Percentiles rank a stretch among this genome's conserved stretches.
Conservation (phyloP, 2,329 filamentous ascomycete genomes). For the Lecanicillium sp. region DNA sequence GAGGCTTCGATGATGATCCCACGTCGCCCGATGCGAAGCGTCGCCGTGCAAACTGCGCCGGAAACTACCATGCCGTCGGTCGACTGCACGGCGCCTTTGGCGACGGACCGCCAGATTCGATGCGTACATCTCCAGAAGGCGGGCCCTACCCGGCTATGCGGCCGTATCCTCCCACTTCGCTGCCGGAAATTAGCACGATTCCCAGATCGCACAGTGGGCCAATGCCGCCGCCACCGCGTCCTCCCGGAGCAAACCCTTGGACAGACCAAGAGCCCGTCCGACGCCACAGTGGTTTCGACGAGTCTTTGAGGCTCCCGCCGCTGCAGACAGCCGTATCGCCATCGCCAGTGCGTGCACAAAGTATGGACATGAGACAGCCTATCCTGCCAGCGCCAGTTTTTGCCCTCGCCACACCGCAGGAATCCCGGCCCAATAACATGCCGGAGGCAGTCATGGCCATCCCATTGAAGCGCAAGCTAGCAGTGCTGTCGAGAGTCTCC, state of each 20-base stretch:
- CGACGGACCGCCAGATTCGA: slow-evolving; percentile 13
- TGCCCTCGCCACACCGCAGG: slow-evolving; percentile 20
- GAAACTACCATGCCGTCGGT: slow-evolving; percentile 26
- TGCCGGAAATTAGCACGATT: slow-evolving; percentile 26
- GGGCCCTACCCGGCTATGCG: slow-evolving; percentile 16
- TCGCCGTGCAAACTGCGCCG: slow-evolving; percentile 49
- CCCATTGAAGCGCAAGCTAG: slow-evolving; percentile 68
- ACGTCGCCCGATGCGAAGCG: slow-evolving; percentile 53
- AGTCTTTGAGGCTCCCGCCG: slow-evolving; percentile 48
- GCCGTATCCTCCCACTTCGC: slow-evolving; percentile 21
- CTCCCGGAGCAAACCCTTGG: slow-evolving; percentile 27
- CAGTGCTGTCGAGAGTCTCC: slow-evolving; percentile 68
- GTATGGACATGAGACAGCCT: slow-evolving; percentile 23
- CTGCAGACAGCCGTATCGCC: slow-evolving; percentile 40
- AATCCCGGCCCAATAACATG: slow-evolving; percentile 40
- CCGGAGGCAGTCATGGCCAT: slow-evolving; percentile 72
- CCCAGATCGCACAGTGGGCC: slow-evolving; percentile 32
- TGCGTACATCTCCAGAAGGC: slow-evolving; percentile 20
- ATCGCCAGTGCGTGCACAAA: slow-evolving; percentile 22
- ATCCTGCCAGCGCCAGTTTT: slow-evolving; percentile 24
- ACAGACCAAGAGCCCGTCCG: slow-evolving; percentile 25
- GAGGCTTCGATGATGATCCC: slow-evolving; percentile 33
- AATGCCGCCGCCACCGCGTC: slow-evolving; percentile 52
- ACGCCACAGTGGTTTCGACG: slow-evolving; percentile 45
- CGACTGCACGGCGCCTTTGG: slow-evolving; percentile 15